Evolutionary conservation across 345 rosid genomes (phyloP), one percentile per base, ranked within the genome.

Genomic region (Eucalyptus fibrosa): DNA sequence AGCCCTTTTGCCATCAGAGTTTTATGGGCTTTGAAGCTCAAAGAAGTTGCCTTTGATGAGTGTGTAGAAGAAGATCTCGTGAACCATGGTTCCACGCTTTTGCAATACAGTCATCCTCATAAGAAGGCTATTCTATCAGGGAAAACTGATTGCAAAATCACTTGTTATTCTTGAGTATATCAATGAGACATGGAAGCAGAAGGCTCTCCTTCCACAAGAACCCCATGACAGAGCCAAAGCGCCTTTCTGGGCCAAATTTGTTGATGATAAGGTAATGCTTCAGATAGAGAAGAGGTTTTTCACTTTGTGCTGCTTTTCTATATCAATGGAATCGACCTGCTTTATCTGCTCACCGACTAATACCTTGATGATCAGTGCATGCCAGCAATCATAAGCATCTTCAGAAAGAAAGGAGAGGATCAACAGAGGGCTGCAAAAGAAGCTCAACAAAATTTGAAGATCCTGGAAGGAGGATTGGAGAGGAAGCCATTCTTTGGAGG

Each of bases 201-300:
- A 72, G 40, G 90, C 88, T 3, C 88, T 93, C 83, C 93, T 91
- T 56, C 91, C 91, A 11, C 91, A 55, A 50, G 89, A 90, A 21
- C 89, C 91, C 18, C 69, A 86, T 28, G 90, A 90, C 56, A 91
- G 89, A 40, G 90, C 91, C 47, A 65, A 86, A 32, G 91, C 87
- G 12, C 91, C 81, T 30, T 91, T 92, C 88, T 92, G 92, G 92
- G 91, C 87, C 30, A 90, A 90, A 59, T 92, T 91, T 87, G 91
- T 81, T 5, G 94, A 92, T 34, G 92, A 92, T 5, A 88, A 90
- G 93, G 92, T 87, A 87, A n/a, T 34, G 44, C 44, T 34, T 18
- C 81, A 69, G 81, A 34, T 34, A 34, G 44, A 34, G 44, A 69
- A 34, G 44, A n/a, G 34, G 77, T 15, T 32, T 60, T 60, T 60